Evolutionary conservation across 2,329 filamentous ascomycete species (phyloP).

Genomic region (Aspergillus flavus): DNA sequence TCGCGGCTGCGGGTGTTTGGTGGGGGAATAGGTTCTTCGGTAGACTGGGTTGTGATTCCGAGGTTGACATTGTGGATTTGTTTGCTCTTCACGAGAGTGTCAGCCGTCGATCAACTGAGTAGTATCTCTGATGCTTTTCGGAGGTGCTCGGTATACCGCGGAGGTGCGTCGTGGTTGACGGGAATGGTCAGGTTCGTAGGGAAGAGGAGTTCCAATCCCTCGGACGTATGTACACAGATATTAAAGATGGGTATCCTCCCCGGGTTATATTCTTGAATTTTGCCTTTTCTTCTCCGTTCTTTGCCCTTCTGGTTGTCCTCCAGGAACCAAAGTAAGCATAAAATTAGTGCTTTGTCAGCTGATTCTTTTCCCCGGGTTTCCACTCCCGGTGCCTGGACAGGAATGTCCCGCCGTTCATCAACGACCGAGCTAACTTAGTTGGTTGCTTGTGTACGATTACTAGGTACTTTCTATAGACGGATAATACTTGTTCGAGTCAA

Average conservation of each 20-base stretch:
- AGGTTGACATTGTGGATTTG: constrained; percentile 14
- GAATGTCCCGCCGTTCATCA: neutral
- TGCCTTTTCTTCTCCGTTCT: neutral
- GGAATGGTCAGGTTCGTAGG: neutral
- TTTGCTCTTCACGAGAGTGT: neutral
- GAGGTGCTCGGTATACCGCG: neutral
- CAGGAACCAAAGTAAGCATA: neutral
- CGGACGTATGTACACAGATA: neutral
- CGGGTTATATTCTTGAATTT: neutral
- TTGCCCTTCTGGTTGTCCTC: neutral
- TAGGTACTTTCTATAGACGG: neutral
- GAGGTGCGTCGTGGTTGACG: neutral
- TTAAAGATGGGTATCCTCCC: neutral
- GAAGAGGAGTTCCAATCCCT: neutral
- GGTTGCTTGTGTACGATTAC: neutral
- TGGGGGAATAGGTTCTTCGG: constrained; percentile 20
- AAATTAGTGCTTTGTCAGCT: constrained; percentile 12
- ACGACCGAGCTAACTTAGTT: neutral
- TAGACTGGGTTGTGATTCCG: constrained; percentile 18
- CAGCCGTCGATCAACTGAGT: neutral
- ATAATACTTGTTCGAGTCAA: neutral
- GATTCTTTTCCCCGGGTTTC: neutral
- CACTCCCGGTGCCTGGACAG: neutral
- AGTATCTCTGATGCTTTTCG: neutral
- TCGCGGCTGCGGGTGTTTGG: constrained; percentile 16